These are phyloP conservation scores for Gnaphalium uliginosum DNA, from an alignment of 129 eudicot genomes.

Conservation along the genomic window DNA sequence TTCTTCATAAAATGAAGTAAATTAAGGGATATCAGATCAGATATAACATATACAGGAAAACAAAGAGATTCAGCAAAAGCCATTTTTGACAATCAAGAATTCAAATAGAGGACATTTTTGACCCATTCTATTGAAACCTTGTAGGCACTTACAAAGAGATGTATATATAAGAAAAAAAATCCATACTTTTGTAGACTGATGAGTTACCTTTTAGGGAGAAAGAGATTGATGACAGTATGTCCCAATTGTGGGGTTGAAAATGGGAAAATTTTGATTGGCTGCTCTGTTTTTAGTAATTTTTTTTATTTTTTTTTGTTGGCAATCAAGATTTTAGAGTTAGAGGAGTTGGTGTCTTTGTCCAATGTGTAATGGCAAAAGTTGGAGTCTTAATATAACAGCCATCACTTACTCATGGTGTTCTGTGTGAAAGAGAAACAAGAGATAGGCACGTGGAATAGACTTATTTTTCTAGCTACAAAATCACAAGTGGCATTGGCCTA, in stretches of 20 bases:
- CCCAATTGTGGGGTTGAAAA: constrained; percentile 10
- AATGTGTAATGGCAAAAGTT: constrained; percentile 38
- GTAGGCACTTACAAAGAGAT: not conserved
- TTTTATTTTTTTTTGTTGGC: constrained; percentile 21
- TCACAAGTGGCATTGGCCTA: constrained; percentile 24
- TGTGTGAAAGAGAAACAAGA: constrained; percentile 36
- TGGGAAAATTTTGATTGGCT: constrained; percentile 10
- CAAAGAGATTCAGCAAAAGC: not conserved
- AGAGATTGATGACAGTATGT: constrained; percentile 19
- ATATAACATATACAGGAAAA: constrained; percentile 16
- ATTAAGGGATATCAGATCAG: constrained; percentile 27
- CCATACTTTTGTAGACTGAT: constrained; percentile 1
- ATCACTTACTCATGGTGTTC: constrained; percentile 35
- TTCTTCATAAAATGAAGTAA: not conserved
- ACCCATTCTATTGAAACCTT: constrained; percentile 24
- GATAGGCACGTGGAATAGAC: constrained; percentile 38
- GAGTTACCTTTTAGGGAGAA: constrained; percentile 18
- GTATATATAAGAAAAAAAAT: not conserved
- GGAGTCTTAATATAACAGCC: constrained; percentile 37
- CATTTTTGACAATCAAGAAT: constrained; percentile 17
- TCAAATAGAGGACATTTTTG: constrained; percentile 6
- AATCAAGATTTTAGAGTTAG: constrained; percentile 14
- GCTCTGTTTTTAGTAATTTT: constrained; percentile 20
- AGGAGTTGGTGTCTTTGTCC: constrained; percentile 31
- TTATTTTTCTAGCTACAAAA: constrained; percentile 17